Percentiles rank a stretch among this genome's conserved stretches.
phyloP scores from a whole-genome alignment of 768 basidiomycete species.

The Amylocystis lapponica region DNA sequence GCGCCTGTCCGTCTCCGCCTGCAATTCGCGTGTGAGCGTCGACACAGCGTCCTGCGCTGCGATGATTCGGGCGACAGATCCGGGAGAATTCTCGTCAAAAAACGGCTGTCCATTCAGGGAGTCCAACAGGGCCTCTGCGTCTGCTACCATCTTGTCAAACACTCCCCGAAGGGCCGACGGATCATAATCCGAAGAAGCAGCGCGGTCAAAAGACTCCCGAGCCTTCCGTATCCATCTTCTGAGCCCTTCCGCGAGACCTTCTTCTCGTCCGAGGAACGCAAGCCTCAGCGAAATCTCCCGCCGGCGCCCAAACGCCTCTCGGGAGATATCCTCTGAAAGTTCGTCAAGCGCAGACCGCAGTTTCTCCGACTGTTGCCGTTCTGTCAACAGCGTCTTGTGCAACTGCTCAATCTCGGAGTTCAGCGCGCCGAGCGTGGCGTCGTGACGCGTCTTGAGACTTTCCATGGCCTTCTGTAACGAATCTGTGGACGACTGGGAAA shows the following conservation, averaged over 20 bases:
- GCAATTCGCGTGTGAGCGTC: slow-evolving; percentile 51
- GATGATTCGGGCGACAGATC: slow-evolving; percentile 47
- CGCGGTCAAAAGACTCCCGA: slow-evolving; percentile 33
- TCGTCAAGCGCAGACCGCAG: slow-evolving; percentile 64
- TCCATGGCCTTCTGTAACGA: slow-evolving; percentile 56
- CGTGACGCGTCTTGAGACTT: slow-evolving; percentile 54
- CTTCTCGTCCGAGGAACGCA: slow-evolving; percentile 58
- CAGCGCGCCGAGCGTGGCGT: slow-evolving; percentile 53
- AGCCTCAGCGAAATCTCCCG: slow-evolving; percentile 66
- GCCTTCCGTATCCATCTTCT: slow-evolving; percentile 50
- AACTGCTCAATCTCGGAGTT: slow-evolving; percentile 42
- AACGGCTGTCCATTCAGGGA: slow-evolving; percentile 31
- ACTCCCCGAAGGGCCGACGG: slow-evolving; percentile 10
- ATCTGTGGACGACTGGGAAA: slow-evolving; percentile 72
- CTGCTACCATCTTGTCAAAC: slow-evolving; percentile 29
- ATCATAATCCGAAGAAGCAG: slow-evolving; percentile 5
- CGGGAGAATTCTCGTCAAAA: slow-evolving; percentile 30
- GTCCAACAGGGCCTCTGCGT: slow-evolving; percentile 30
- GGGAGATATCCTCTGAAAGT: slow-evolving; percentile 61
- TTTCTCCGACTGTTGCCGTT: slow-evolving; percentile 38
- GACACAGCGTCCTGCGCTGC: slow-evolving; percentile 45
- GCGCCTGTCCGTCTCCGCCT: slow-evolving; percentile 47
- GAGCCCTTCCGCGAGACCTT: slow-evolving; percentile 48
- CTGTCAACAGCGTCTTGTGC: slow-evolving; percentile 37
- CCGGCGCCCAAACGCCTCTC: slow-evolving; percentile 67